phyloP scores from a whole-genome alignment of 257 asterid species.

The Solanum gandarillasii region DNA sequence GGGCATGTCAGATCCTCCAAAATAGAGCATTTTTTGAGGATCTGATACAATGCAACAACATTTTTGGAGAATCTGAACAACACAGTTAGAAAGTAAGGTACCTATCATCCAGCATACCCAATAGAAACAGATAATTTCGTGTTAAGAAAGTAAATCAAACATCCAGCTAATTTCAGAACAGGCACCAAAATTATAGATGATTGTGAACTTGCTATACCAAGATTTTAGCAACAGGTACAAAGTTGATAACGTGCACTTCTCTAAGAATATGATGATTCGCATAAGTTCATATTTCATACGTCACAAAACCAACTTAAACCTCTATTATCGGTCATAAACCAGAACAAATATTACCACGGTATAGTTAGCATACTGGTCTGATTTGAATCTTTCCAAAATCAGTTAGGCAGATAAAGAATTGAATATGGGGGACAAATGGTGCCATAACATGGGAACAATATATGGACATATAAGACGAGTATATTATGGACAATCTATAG shows the following conservation, averaged over 20 bases:
- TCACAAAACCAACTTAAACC: background rate
- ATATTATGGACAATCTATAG: background rate
- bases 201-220: background rate
- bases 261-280: background rate
- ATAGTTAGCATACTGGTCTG: background rate
- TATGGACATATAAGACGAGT: background rate
- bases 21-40: background rate
- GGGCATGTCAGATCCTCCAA: background rate
- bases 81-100: background rate
- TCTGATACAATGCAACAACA: background rate
- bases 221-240: background rate
- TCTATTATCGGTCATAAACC: background rate
- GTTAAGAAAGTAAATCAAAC: background rate
- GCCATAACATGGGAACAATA: background rate
- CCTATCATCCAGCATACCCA: background rate
- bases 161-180: background rate
- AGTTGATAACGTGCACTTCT: background rate
- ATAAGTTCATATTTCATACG: background rate
- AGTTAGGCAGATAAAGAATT: background rate
- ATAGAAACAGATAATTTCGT: background rate
- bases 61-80: background rate
- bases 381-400: background rate
- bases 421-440: background rate
- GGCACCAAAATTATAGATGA: background rate
- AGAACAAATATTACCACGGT: background rate